phyloP scores from a whole-genome alignment of 306 rosid genomes.

The Citrullus colocynthis region DNA sequence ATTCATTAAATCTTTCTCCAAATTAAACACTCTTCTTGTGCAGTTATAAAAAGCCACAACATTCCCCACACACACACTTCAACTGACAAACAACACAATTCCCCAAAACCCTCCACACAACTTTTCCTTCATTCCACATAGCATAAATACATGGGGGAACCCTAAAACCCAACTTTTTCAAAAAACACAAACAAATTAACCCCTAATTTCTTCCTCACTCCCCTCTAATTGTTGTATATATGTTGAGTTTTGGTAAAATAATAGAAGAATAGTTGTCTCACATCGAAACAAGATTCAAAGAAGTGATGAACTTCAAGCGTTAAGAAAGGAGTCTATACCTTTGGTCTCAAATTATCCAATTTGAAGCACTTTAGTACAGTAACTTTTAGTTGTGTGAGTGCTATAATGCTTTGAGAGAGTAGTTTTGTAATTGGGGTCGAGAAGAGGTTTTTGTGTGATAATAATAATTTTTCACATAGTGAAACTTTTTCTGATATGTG shows the following conservation, averaged over 20 bases:
- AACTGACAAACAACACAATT: constrained; percentile 19
- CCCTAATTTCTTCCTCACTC: constrained; percentile 28
- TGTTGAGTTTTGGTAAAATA: too few species aligned
- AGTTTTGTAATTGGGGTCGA: too few species aligned
- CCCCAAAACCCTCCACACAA: constrained; percentile 13
- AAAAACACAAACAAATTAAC: constrained; percentile 21
- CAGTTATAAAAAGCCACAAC: constrained; percentile 53
- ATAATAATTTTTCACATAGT: too few species aligned
- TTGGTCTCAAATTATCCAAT: background rate
- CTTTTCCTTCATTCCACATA: constrained; percentile 23
- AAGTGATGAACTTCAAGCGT: too few species aligned
- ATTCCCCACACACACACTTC: constrained; percentile 23
- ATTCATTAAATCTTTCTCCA: too few species aligned
- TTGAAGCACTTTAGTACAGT: too few species aligned
- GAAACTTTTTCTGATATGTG: too few species aligned
- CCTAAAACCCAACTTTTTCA: constrained; percentile 23
- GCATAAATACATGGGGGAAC: background rate
- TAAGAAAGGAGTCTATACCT: constrained; percentile 1
- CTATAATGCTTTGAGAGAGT: too few species aligned
- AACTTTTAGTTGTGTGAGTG: too few species aligned
- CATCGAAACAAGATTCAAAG: too few species aligned
- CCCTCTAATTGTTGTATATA: constrained; percentile 28
- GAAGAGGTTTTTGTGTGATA: too few species aligned
- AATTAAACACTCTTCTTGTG: background rate
- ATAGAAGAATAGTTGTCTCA: too few species aligned